Evolutionary conservation across 2,329 filamentous ascomycete genomes (phyloP), one percentile per base, ranked within the genome.

Genomic region (Microdochium trichocladiopsis): DNA sequence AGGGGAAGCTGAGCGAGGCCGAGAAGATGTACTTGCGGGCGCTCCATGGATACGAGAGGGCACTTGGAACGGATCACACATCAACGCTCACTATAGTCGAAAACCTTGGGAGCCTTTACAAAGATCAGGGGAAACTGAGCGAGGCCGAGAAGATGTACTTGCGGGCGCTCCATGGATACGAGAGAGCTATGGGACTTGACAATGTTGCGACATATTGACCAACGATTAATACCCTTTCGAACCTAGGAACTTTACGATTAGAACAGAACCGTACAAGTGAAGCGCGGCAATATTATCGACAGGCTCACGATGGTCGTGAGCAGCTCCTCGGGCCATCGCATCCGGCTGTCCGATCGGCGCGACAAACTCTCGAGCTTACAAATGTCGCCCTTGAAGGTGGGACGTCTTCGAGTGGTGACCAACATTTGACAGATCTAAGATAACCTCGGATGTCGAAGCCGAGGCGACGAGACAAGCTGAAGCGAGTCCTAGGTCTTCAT

Each of bases 51-150:
- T n/a, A n/a, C n/a, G n/a, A n/a, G n/a, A 49, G 21, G 25, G 48
- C 25, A 4, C 48, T 49, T 9, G 48, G 48, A 23, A 22, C 28
- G 5, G 48, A 49, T 31, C 56, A 63, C 50, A 49, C 31, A 21
- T 54, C 48, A 6, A 64, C 59, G 11, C 56, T 63, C 12, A 5
- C 21, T 18, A 52, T 52, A 23, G 52, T 58, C 25, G 52, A 55
- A 12, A 54, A 51, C 37, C 49, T 59, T 25, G 57, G 56, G 6
- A 45, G 36, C 41, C 51, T 59, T 23, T 59, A 58, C 52, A 25
- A 31, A 51, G 43, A 50, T 18, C 55, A 54, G 25, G 49, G 48
- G 4, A 49, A 36, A 24, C 48, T 49, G n/a, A n/a, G n/a, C n/a
- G n/a, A n/a, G n/a, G n/a, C n/a, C n/a, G n/a, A n/a, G n/a, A n/a